Evolutionary conservation across 306 rosid species (phyloP).

Genomic region (Malus domestica): DNA sequence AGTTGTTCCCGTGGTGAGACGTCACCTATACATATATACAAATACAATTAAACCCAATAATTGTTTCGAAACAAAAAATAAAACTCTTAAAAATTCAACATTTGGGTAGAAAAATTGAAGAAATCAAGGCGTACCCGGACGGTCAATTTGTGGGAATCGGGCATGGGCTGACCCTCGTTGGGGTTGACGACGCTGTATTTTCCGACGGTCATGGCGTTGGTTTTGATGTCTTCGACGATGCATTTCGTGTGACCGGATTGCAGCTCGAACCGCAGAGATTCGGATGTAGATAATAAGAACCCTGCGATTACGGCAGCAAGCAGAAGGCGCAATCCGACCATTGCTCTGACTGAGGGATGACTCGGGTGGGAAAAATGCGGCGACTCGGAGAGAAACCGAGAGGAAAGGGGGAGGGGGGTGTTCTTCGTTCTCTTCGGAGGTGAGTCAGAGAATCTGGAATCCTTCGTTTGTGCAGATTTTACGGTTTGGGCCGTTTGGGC

Average conservation of each 20-base stretch:
- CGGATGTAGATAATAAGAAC: conserved; percentile 35
- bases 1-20: conserved; percentile 61
- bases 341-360: not conserved
- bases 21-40: conserved; percentile 53
- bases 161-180: conserved; percentile 57
- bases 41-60: not conserved
- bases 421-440: not conserved
- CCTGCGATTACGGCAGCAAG: conserved; percentile 23
- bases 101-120: not conserved
- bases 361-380: not conserved
- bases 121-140: conserved; percentile 50
- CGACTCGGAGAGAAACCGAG: not conserved
- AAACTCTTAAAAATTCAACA: not conserved
- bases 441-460: not conserved
- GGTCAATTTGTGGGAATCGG: conserved; percentile 66
- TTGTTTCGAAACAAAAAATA: not conserved
- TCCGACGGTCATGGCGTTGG: conserved; percentile 83
- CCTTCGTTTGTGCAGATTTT: not conserved
- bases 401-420: not conserved
- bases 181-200: conserved; percentile 65
- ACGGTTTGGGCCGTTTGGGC: not conserved
- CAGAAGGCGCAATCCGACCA: conserved; percentile 6
- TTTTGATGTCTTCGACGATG: conserved; percentile 80
- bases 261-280: conserved; percentile 81
- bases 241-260: conserved; percentile 83